Conservation (phyloP, 2,329 filamentous ascomycete species). For the Fusarium sp. region DNA sequence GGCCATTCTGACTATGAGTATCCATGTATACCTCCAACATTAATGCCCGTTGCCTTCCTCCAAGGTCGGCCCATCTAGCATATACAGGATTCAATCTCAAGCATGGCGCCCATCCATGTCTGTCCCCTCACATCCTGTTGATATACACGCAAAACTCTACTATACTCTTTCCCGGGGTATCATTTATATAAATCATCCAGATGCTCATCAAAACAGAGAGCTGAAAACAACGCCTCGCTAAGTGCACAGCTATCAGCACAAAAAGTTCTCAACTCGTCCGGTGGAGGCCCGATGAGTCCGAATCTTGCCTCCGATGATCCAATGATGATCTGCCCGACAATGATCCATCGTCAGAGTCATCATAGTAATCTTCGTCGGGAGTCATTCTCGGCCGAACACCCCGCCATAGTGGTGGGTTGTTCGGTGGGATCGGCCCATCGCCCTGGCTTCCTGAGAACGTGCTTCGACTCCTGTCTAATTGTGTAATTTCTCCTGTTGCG, state of each 20-base stretch:
- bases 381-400: constrained; percentile 48
- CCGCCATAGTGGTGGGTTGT: constrained; percentile 55
- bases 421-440: constrained; percentile 43
- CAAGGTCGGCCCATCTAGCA: background rate
- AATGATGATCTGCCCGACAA: constrained; percentile 44
- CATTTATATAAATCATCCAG: constrained; percentile 24
- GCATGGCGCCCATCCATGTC: background rate
- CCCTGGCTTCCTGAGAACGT: constrained; percentile 36
- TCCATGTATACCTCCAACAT: background rate
- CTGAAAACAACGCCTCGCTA: constrained; percentile 41
- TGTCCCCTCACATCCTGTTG: background rate
- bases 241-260: constrained; percentile 42
- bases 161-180: constrained; percentile 25
- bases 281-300: constrained; percentile 38
- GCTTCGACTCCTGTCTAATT: constrained; percentile 35
- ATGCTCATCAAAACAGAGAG: constrained; percentile 15
- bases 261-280: constrained; percentile 19
- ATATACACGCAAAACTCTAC: constrained; percentile 7
- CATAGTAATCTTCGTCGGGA: constrained; percentile 47
- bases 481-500: constrained; percentile 34
- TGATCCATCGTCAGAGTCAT: constrained; percentile 43
- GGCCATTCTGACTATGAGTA: background rate
- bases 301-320: constrained; percentile 39
- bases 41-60: constrained; percentile 6
- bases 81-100: background rate